Evolutionary conservation across 441 rosid genomes (phyloP).

Genomic region (Kokia cookei): DNA sequence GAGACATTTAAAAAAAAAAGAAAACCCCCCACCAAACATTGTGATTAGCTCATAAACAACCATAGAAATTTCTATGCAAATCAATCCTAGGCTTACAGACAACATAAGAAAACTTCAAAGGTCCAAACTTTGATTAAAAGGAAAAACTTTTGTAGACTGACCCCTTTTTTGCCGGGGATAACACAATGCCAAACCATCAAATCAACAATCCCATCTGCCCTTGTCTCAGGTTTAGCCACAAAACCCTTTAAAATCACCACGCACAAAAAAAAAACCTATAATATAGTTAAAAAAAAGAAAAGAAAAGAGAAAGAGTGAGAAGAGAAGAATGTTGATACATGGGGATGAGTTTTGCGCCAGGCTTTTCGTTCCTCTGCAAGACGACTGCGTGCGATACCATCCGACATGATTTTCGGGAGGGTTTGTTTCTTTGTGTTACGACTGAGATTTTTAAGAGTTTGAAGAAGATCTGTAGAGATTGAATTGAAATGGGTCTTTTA

Average conservation of each 20-base stretch:
- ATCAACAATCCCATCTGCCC: slow-evolving; percentile 58
- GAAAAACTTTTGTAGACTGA: slow-evolving; percentile 12
- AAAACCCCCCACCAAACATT: not conserved
- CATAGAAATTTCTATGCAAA: not conserved
- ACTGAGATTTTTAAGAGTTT: not conserved
- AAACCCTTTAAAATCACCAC: slow-evolving; percentile 37
- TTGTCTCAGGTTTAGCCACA: slow-evolving; percentile 65
- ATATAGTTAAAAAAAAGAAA: not conserved
- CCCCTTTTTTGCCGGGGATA: slow-evolving; percentile 65
- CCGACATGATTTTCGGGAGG: slow-evolving; percentile 31
- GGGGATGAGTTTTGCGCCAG: slow-evolving; percentile 74
- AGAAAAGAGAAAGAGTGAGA: not conserved
- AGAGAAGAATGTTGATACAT: slow-evolving; percentile 12
- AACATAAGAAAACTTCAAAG: not conserved
- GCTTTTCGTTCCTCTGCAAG: slow-evolving; percentile 62
- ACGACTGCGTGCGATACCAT: slow-evolving; percentile 67
- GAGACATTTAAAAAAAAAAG: slow-evolving; percentile 1
- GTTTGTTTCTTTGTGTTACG: not conserved
- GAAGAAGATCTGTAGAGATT: not conserved
- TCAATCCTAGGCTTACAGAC: not conserved
- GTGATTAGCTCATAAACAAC: not conserved
- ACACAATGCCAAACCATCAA: slow-evolving; percentile 72
- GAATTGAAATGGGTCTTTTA: not conserved
- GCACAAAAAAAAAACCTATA: not conserved
- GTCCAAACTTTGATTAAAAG: not conserved